Evolutionary conservation across 352 stramenopile species (phyloP).

Genomic region (Pythium dissimile): DNA sequence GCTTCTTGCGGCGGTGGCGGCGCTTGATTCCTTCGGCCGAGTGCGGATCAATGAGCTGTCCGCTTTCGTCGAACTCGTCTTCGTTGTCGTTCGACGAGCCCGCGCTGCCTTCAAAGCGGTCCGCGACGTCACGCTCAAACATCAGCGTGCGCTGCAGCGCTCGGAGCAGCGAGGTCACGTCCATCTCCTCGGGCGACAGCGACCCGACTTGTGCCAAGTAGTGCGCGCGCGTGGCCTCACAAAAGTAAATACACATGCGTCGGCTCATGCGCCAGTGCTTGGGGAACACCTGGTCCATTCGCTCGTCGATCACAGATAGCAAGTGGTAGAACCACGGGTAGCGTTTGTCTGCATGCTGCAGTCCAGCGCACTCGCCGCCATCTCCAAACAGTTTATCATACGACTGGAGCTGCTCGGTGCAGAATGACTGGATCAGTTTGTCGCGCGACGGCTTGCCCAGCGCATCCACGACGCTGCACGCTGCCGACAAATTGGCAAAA

Average conservation of each 20-base stretch:
- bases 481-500: slow-evolving; percentile 62
- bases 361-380: slow-evolving; percentile 42
- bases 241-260: slow-evolving; percentile 92
- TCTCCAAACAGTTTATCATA: slow-evolving; percentile 70
- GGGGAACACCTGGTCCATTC: slow-evolving; percentile 94
- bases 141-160: slow-evolving; percentile 70
- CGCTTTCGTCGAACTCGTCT: slow-evolving; percentile 69
- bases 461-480: slow-evolving; percentile 64
- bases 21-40: slow-evolving; percentile 75
- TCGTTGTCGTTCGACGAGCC: slow-evolving; percentile 38
- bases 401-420: slow-evolving; percentile 51
- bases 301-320: slow-evolving; percentile 58
- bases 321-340: slow-evolving; percentile 85
- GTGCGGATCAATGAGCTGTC: slow-evolving; percentile 65
- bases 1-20: slow-evolving; percentile 73
- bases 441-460: slow-evolving; percentile 63
- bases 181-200: slow-evolving; percentile 68
- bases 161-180: slow-evolving; percentile 69
- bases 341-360: slow-evolving; percentile 64
- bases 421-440: slow-evolving; percentile 73
- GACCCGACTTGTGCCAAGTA: slow-evolving; percentile 62
- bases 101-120: slow-evolving; percentile 58
- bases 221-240: slow-evolving; percentile 79
- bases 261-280: slow-evolving; percentile 95
- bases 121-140: slow-evolving; percentile 72